Conservation (phyloP, 2,329 filamentous ascomycete species). For the Cladosporium sp. region DNA sequence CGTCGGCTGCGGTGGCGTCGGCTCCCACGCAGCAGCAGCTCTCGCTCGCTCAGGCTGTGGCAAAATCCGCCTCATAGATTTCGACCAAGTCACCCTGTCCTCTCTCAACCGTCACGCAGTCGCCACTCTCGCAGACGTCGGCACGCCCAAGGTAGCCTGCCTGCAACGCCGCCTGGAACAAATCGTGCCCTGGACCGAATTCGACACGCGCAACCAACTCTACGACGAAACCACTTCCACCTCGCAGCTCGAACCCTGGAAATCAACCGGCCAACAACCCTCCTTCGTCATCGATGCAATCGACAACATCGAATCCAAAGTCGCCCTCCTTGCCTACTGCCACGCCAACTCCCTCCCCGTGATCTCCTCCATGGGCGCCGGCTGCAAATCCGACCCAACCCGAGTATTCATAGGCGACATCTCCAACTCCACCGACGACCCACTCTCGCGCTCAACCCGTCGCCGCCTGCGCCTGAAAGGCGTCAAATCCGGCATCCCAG, state of each 20-base stretch:
- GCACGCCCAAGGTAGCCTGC: slow-evolving; percentile 84
- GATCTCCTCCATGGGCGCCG: slow-evolving; percentile 93
- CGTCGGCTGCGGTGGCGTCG: slow-evolving; percentile 90
- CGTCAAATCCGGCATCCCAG: slow-evolving; percentile 78
- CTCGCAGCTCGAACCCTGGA: slow-evolving; percentile 63
- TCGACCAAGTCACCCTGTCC: slow-evolving; percentile 93
- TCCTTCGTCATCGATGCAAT: slow-evolving; percentile 96
- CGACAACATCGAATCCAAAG: slow-evolving; percentile 97
- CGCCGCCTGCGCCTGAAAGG: slow-evolving; percentile 71
- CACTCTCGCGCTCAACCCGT: slow-evolving; percentile 78
- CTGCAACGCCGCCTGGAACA: slow-evolving; percentile 75
- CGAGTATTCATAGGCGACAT: slow-evolving; percentile 89
- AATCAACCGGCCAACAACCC: slow-evolving; percentile 53
- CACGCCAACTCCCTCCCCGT: slow-evolving; percentile 71
- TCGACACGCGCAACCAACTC: slow-evolving; percentile 80
- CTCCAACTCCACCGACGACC: slow-evolving; percentile 78
- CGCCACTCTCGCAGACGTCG: slow-evolving; percentile 88
- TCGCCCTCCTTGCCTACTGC: slow-evolving; percentile 84
- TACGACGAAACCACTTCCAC: slow-evolving; percentile 66
- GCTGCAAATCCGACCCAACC: slow-evolving; percentile 83
- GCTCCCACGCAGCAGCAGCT: slow-evolving; percentile 82
- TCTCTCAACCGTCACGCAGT: slow-evolving; percentile 95
- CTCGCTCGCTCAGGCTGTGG: slow-evolving; percentile 84
- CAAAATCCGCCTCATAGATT: slow-evolving; percentile 86
- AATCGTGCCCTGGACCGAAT: slow-evolving; percentile 85